phyloP scores from a whole-genome alignment of 1,139 yeast species.

The Blastobotrys serpentis region DNA sequence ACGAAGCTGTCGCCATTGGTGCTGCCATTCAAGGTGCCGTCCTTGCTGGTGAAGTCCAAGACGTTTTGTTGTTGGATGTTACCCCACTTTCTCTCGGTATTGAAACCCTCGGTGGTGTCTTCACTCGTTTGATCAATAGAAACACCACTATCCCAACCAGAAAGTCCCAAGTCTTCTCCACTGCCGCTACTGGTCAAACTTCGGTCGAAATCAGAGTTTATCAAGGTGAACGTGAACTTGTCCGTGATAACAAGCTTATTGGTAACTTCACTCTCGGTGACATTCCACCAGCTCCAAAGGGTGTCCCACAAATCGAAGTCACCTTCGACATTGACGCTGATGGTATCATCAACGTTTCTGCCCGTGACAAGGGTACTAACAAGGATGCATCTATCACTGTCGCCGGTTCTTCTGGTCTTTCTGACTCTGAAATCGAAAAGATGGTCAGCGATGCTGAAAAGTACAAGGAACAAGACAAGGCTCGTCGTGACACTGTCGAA shows the following conservation, averaged over 20 bases:
- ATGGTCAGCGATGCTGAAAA: slow-evolving; percentile 99
- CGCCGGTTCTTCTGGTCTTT: slow-evolving; percentile 97
- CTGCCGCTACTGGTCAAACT: slow-evolving; percentile 99
- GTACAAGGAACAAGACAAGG: slow-evolving; percentile 95
- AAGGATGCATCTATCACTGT: slow-evolving; percentile 98
- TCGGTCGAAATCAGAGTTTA: slow-evolving; percentile 97
- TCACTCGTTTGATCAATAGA: slow-evolving; percentile 95
- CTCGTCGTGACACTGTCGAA: slow-evolving; percentile 91
- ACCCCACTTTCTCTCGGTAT: slow-evolving; percentile 97
- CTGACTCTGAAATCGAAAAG: slow-evolving; percentile 94
- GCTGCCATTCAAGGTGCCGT: slow-evolving; percentile 99
- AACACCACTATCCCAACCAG: slow-evolving; percentile 98
- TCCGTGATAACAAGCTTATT: slow-evolving; percentile 96
- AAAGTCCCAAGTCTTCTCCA: slow-evolving; percentile 95
- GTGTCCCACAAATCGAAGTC: slow-evolving; percentile 99
- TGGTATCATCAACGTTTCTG: slow-evolving; percentile 98
- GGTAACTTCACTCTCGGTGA: slow-evolving; percentile 97
- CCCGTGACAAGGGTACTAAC: slow-evolving; percentile 97
- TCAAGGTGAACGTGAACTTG: slow-evolving; percentile 99
- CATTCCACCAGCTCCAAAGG: slow-evolving; percentile 99
- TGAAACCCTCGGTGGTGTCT: slow-evolving; percentile 98
- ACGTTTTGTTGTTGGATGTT: slow-evolving; percentile 89
- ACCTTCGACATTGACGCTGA: slow-evolving; percentile 97
- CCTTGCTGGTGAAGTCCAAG: slow-evolving; percentile 97
- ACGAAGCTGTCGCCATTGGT: slow-evolving; percentile 99